Conservation (phyloP, 306 rosid species). For the Lotus japonicus region DNA sequence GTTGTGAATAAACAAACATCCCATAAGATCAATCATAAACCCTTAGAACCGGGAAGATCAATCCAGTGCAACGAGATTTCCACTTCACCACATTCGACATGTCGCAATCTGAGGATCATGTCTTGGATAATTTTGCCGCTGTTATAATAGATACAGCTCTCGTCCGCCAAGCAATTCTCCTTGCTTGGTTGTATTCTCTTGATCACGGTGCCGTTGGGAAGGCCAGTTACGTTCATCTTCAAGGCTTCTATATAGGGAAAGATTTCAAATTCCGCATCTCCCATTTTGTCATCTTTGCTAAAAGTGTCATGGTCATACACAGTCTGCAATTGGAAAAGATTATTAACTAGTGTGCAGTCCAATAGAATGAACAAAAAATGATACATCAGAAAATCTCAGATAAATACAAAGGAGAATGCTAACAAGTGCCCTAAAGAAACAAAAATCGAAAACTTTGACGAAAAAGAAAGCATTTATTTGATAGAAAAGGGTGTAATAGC, state of each 20-base stretch:
- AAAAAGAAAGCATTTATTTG: background rate
- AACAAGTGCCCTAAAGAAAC: background rate
- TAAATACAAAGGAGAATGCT: background rate
- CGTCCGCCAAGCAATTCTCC: conserved; percentile 65
- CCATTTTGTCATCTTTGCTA: conserved; percentile 94
- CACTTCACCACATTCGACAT: conserved; percentile 88
- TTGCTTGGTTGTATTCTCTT: conserved; percentile 53
- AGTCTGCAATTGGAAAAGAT: conserved; percentile 43
- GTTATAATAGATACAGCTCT: conserved; percentile 54
- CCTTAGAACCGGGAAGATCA: conserved; percentile 74
- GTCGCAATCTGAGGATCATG: conserved; percentile 68
- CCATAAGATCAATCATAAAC: conserved; percentile 32
- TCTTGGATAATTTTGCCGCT: conserved; percentile 66
- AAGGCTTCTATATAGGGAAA: conserved; percentile 52
- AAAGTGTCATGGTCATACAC: conserved; percentile 91
- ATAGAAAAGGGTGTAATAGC: no score
- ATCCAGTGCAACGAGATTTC: conserved; percentile 87
- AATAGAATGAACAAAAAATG: background rate
- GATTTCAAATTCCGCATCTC: conserved; percentile 67
- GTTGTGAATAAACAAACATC: background rate
- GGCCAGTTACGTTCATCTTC: conserved; percentile 42
- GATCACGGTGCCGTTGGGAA: conserved; percentile 55
- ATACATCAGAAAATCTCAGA: background rate
- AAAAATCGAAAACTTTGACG: background rate
- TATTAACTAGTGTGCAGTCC: background rate